Conservation (phyloP, 1,139 yeast genomes). For the Dujonia santamariae region DNA sequence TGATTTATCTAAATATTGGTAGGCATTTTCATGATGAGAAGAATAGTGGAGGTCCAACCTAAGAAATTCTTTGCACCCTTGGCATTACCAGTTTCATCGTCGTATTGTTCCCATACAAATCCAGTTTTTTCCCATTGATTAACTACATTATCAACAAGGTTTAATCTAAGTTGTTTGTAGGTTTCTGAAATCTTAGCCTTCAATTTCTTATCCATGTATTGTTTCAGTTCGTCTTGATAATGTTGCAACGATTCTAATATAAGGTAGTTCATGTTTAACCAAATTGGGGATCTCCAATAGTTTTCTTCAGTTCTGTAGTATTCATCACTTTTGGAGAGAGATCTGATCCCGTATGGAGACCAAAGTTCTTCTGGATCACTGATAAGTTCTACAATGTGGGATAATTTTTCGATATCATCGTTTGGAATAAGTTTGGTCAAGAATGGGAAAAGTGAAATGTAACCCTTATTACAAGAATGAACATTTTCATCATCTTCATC, state of each 20-base stretch:
- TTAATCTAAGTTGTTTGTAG: slow-evolving; percentile 58
- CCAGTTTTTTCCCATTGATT: slow-evolving; percentile 73
- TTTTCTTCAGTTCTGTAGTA: slow-evolving; percentile 77
- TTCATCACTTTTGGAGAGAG: slow-evolving; percentile 68
- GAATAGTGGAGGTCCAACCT: slow-evolving; percentile 90
- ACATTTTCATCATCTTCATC: slow-evolving; percentile 66
- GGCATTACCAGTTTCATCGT: slow-evolving; percentile 70
- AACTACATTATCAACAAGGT: slow-evolving; percentile 66
- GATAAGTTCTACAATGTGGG: slow-evolving; percentile 52
- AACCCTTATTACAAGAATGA: slow-evolving; percentile 84
- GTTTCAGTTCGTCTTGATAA: slow-evolving; percentile 35
- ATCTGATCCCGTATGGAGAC: slow-evolving; percentile 77
- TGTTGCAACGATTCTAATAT: slow-evolving; percentile 64
- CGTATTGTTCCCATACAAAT: slow-evolving; percentile 88
- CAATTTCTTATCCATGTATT: slow-evolving; percentile 24
- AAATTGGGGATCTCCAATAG: slow-evolving; percentile 94
- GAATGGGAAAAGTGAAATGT: slow-evolving; percentile 83
- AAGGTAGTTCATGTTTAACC: slow-evolving; percentile 90
- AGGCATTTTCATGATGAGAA: slow-evolving; percentile 81
- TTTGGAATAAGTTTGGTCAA: slow-evolving; percentile 63
- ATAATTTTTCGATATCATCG: slow-evolving; percentile 47
- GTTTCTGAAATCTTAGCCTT: slow-evolving; percentile 33
- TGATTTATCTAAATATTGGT: slow-evolving; percentile 35
- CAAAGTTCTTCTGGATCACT: slow-evolving; percentile 73
- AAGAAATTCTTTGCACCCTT: slow-evolving; percentile 86